Conservation (phyloP, 805 yeast species). For the Lachancea kluyveri region DNA sequence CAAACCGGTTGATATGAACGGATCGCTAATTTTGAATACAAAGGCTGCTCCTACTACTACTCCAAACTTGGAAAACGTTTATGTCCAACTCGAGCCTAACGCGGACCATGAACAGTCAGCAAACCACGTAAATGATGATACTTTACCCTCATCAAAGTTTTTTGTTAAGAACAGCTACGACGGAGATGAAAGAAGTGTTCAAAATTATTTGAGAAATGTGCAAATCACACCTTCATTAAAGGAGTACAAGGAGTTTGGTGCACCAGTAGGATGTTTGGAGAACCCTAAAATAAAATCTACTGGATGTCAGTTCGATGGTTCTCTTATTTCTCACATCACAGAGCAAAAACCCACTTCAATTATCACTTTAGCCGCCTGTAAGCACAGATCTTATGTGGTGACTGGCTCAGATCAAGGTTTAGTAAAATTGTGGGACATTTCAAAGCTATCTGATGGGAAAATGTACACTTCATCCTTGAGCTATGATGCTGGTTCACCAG, state of each 20-base stretch:
- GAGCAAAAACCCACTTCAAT: slow-evolving; percentile 53
- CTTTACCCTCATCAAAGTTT: slow-evolving; percentile 9
- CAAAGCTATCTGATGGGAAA: slow-evolving; percentile 56
- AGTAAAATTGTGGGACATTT: slow-evolving; percentile 73
- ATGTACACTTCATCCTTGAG: slow-evolving; percentile 43
- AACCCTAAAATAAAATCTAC: not conserved
- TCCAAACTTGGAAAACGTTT: slow-evolving; percentile 36
- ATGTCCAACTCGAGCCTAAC: slow-evolving; percentile 38
- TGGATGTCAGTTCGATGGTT: not conserved
- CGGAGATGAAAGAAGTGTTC: slow-evolving; percentile 61
- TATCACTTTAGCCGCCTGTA: slow-evolving; percentile 51
- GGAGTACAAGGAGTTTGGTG: slow-evolving; percentile 67
- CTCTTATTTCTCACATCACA: slow-evolving; percentile 41
- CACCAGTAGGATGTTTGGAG: slow-evolving; percentile 17
- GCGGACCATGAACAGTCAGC: slow-evolving; percentile 8
- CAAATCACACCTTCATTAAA: slow-evolving; percentile 50
- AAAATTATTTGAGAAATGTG: slow-evolving; percentile 47
- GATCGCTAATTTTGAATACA: slow-evolving; percentile 32
- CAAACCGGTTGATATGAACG: slow-evolving; percentile 20
- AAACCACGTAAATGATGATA: not conserved
- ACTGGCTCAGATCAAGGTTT: slow-evolving; percentile 75
- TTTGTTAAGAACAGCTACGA: slow-evolving; percentile 51
- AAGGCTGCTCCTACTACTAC: slow-evolving; percentile 37
- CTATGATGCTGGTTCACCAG: slow-evolving; percentile 41
- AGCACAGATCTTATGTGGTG: slow-evolving; percentile 58